Conservation (phyloP, 108 stramenopile species). For the Fragilaria radians region DNA sequence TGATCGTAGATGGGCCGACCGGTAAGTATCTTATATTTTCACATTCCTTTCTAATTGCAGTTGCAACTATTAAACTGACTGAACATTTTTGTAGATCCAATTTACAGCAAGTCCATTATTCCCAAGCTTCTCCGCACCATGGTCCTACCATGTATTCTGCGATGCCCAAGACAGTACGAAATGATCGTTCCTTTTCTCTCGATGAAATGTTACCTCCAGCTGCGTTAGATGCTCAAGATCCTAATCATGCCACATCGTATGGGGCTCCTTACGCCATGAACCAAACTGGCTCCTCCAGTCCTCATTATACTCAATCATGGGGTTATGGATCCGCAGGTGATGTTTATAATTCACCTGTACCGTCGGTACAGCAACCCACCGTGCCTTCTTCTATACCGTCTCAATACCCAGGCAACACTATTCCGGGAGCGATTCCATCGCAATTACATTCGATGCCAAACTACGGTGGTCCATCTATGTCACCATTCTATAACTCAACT, state of each 20-base stretch:
- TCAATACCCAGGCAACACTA: conserved; percentile 21
- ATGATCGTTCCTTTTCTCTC: conserved; percentile 40
- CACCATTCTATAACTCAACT: conserved; percentile 36
- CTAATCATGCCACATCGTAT: conserved; percentile 4
- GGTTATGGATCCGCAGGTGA: conserved; percentile 36
- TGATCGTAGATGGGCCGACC: neutral
- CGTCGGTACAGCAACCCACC: conserved; percentile 27
- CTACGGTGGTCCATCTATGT: conserved; percentile 15
- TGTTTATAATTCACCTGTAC: conserved; percentile 22
- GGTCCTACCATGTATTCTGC: neutral
- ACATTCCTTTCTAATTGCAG: no score
- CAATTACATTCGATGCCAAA: conserved; percentile 8
- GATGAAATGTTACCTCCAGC: conserved; percentile 34
- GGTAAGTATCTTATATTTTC: neutral
- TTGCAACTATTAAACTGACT: no score
- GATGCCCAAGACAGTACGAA: neutral
- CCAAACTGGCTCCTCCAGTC: conserved; percentile 12
- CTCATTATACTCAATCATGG: conserved; percentile 40
- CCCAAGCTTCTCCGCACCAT: conserved; percentile 1
- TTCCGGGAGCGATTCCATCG: neutral
- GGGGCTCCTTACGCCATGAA: conserved; percentile 20
- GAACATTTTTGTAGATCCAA: neutral
- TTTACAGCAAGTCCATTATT: neutral
- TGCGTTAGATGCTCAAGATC: conserved; percentile 13
- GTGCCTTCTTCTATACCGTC: no score